A percentile compares a stretch with the other conserved stretches of the same genome.
Conservation (phyloP, 371 early-diverging fungal species). For the Mucor racemosus region DNA sequence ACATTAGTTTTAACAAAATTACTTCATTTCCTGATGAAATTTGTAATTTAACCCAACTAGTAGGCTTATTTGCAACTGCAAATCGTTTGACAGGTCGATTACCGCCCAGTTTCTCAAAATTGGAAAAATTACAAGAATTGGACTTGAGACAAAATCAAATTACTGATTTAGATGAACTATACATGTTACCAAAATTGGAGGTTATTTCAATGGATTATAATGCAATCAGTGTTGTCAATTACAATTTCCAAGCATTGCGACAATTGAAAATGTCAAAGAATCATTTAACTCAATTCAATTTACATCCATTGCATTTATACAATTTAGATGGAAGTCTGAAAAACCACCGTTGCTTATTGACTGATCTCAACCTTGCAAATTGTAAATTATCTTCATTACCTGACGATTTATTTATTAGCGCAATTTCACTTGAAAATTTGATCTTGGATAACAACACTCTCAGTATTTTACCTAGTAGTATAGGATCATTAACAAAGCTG, state of each 20-base stretch:
- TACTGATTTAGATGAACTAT: slow-evolving; percentile 65
- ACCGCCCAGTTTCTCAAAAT: slow-evolving; percentile 64
- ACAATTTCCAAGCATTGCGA: slow-evolving; percentile 43
- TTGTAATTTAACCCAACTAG: slow-evolving; percentile 66
- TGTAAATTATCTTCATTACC: slow-evolving; percentile 76
- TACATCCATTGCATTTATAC: slow-evolving; percentile 16
- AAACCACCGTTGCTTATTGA: slow-evolving; percentile 24
- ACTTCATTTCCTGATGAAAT: slow-evolving; percentile 75
- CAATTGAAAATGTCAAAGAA: slow-evolving; percentile 59
- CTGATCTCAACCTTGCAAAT: slow-evolving; percentile 66
- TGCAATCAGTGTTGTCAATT: slow-evolving; percentile 54
- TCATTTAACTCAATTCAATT: slow-evolving; percentile 58
- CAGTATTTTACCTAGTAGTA: slow-evolving; percentile 66
- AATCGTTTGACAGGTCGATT: slow-evolving; percentile 75
- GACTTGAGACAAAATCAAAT: slow-evolving; percentile 79
- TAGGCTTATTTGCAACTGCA: slow-evolving; percentile 71
- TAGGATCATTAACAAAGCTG: slow-evolving; percentile 62
- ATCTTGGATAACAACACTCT: slow-evolving; percentile 78
- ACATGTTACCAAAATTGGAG: slow-evolving; percentile 64
- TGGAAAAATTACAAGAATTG: slow-evolving; percentile 71
- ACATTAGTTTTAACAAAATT: slow-evolving; percentile 87
- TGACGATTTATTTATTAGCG: slow-evolving; percentile 61
- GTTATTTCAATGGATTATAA: slow-evolving; percentile 75
- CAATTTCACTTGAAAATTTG: slow-evolving; percentile 62
- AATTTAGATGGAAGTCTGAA: slow-evolving; percentile 10